Conservation (phyloP, 2,329 filamentous ascomycete genomes). For the Fusarium sp. region DNA sequence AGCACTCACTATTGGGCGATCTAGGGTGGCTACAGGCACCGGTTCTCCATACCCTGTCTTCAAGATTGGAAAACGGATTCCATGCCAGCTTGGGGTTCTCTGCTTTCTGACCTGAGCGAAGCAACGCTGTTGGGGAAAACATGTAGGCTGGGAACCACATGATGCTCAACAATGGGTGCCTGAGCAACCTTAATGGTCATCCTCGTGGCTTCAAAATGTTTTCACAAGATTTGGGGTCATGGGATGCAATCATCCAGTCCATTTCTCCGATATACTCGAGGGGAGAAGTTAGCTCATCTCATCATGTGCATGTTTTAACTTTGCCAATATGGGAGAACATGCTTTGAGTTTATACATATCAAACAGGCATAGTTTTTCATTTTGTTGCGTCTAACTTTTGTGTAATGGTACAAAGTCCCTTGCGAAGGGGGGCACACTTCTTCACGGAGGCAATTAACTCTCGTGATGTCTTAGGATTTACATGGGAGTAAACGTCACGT, state of each 20-base stretch:
- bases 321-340: neutral
- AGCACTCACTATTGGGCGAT: neutral
- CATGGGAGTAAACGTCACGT: neutral
- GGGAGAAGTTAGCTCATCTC: neutral
- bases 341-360: neutral
- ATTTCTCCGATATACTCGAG: neutral
- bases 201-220: neutral
- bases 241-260: neutral
- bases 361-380: neutral
- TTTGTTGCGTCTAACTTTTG: neutral
- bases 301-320: neutral
- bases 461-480: neutral
- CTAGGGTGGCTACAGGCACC: neutral
- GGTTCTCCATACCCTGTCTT: neutral
- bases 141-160: neutral
- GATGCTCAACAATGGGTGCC: neutral
- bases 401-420: neutral
- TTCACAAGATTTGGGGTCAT: neutral
- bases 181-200: neutral
- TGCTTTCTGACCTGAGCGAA: neutral
- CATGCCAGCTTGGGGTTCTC: neutral
- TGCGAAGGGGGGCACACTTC: neutral
- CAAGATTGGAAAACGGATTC: neutral
- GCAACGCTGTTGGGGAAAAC: neutral
- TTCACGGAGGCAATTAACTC: neutral